Percentiles rank a stretch among this genome's conserved stretches.
Conservation (phyloP, 2,329 filamentous ascomycete species). For the Sordariomycetes sp. region DNA sequence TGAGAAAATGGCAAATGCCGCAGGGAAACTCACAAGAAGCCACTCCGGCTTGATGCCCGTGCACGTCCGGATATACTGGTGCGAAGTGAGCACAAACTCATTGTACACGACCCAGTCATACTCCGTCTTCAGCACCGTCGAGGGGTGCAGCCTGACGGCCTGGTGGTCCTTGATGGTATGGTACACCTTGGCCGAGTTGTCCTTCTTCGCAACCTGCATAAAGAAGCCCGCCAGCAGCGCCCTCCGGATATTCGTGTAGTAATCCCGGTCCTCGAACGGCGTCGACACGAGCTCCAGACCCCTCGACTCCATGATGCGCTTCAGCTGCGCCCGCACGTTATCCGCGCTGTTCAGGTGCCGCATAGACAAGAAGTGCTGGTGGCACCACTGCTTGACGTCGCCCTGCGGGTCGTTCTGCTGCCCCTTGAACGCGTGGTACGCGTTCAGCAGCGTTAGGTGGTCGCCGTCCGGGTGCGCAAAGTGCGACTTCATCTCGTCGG, state of each 20-base stretch:
- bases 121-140: slow-evolving; percentile 76
- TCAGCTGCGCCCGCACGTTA: slow-evolving; percentile 82
- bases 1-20: neutral
- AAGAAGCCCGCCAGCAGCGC: slow-evolving; percentile 93
- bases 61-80: slow-evolving; percentile 94
- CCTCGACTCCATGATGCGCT: slow-evolving; percentile 92
- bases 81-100: slow-evolving; percentile 93
- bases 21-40: slow-evolving; percentile 56
- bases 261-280: slow-evolving; percentile 87
- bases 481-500: slow-evolving; percentile 92
- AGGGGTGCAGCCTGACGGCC: slow-evolving; percentile 83
- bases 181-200: slow-evolving; percentile 79
- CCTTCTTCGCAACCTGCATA: slow-evolving; percentile 97
- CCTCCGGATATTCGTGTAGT: slow-evolving; percentile 93
- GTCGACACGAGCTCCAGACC: slow-evolving; percentile 79
- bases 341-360: slow-evolving; percentile 85
- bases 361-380: slow-evolving; percentile 88
- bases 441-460: slow-evolving; percentile 90
- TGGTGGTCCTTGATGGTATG: slow-evolving; percentile 95
- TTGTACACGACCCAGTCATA: slow-evolving; percentile 98
- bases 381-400: slow-evolving; percentile 84
- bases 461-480: slow-evolving; percentile 92
- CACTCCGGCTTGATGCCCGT: slow-evolving; percentile 89
- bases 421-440: slow-evolving; percentile 93
- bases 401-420: slow-evolving; percentile 40